These are phyloP conservation scores for Gracilariopsis chorda DNA, from an alignment of 23 red algal genomes.

Conservation along the genomic window DNA sequence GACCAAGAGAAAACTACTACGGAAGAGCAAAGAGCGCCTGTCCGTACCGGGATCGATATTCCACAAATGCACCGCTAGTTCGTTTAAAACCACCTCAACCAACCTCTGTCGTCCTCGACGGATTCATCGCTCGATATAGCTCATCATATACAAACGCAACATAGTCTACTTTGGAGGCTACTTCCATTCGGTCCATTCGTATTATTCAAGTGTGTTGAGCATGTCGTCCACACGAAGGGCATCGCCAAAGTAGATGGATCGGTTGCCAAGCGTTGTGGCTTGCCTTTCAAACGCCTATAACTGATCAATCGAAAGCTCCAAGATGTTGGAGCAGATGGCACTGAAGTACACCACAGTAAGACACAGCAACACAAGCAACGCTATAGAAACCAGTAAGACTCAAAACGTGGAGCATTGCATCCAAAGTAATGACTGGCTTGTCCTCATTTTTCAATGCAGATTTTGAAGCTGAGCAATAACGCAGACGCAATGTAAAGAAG, in stretches of 20 bases:
- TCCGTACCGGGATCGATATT: too few species aligned
- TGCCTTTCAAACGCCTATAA: conserved; percentile 48
- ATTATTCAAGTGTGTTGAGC: not conserved
- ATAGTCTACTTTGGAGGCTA: conserved; percentile 36
- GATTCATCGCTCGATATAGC: not conserved
- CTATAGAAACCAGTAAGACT: too few species aligned
- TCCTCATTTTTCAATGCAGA: too few species aligned
- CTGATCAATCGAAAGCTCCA: conserved; percentile 55
- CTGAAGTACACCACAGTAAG: conserved; percentile 25
- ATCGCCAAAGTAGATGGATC: conserved; percentile 32
- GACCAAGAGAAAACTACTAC: too few species aligned
- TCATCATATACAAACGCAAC: conserved; percentile 65
- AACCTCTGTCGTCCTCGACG: too few species aligned
- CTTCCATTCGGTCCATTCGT: conserved; percentile 59
- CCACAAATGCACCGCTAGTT: too few species aligned
- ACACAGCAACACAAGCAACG: not conserved
- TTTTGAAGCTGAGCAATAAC: too few species aligned
- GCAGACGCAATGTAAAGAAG: too few species aligned
- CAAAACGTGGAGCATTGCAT: too few species aligned
- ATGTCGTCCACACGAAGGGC: conserved; percentile 11
- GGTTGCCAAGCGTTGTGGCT: conserved; percentile 33
- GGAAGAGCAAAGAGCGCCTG: too few species aligned
- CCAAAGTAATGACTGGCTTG: too few species aligned
- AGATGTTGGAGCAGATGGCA: conserved; percentile 44
- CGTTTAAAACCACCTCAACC: too few species aligned